phyloP scores from a whole-genome alignment of 768 basidiomycete genomes.

The Lactarius hengduanensis region DNA sequence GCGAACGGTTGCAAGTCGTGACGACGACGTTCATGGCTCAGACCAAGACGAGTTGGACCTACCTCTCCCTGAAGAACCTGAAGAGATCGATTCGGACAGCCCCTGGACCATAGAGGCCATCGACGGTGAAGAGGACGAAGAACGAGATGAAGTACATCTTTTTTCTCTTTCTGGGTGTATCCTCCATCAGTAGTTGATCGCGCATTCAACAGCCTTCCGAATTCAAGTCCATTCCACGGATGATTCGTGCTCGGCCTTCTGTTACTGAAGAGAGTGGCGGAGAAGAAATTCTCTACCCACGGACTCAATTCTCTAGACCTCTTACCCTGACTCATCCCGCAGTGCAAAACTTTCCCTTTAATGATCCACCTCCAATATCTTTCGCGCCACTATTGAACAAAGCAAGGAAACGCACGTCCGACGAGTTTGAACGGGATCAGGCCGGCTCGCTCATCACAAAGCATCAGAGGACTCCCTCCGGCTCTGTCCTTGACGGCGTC shows the following conservation, averaged over 20 bases:
- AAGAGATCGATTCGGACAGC: constrained; percentile 65
- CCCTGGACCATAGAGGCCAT: constrained; percentile 89
- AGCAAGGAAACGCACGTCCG: constrained; percentile 36
- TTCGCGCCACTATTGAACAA: constrained; percentile 28
- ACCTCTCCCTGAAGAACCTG: constrained; percentile 35
- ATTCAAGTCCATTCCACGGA: constrained; percentile 44
- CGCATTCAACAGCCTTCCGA: constrained; percentile 41
- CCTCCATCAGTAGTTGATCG: not conserved
- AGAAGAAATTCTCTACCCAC: constrained; percentile 86
- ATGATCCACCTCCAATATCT: constrained; percentile 22
- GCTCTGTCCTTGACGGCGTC: constrained; percentile 43
- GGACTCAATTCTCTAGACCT: constrained; percentile 37
- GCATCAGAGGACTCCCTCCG: constrained; percentile 25
- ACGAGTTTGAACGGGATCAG: constrained; percentile 36
- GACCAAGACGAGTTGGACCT: constrained; percentile 36
- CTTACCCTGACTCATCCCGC: constrained; percentile 4
- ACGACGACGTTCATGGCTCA: constrained; percentile 35
- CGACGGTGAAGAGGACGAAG: constrained; percentile 69
- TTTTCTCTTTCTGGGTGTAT: constrained; percentile 13
- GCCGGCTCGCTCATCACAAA: constrained; percentile 27
- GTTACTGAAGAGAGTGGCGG: constrained; percentile 83
- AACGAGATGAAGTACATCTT: constrained; percentile 59
- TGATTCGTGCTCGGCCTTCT: constrained; percentile 60
- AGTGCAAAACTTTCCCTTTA: constrained; percentile 6
- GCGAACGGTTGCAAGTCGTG: constrained; percentile 44